These are phyloP conservation scores for Termitomyces sp. DNA, from an alignment of 768 basidiomycete species.

Conservation along the genomic window DNA sequence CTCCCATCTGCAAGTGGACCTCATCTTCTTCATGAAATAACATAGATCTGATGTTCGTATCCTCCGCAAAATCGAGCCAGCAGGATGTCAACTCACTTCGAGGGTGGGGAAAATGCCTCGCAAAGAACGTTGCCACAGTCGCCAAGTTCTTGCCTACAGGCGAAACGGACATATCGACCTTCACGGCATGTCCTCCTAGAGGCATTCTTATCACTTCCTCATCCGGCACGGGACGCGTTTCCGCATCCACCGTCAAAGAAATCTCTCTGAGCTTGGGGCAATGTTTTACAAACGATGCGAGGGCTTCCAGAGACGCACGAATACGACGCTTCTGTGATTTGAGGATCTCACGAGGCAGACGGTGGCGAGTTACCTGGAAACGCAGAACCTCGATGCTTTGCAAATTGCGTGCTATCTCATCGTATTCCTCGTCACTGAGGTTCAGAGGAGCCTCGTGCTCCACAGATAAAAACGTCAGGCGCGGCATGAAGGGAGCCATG, in stretches of 20 bases:
- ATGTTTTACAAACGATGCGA: slow-evolving; percentile 1
- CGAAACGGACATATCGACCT: slow-evolving; percentile 2
- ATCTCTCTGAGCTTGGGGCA: slow-evolving; percentile 5
- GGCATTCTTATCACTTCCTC: background rate
- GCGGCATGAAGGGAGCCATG: background rate
- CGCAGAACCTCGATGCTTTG: background rate
- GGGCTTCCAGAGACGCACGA: slow-evolving; percentile 1
- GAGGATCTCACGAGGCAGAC: background rate
- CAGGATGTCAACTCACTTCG: background rate
- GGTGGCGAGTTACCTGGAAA: background rate
- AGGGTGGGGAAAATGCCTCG: background rate
- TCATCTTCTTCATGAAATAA: background rate
- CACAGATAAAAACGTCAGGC: background rate
- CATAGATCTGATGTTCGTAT: too few relatives aligned
- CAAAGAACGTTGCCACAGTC: background rate
- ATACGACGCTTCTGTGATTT: background rate
- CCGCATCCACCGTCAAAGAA: background rate
- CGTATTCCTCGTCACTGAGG: slow-evolving; percentile 1
- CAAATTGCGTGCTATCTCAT: background rate
- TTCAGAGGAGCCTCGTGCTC: background rate
- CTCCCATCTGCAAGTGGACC: background rate
- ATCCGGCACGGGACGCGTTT: background rate
- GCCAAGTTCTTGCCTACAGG: background rate
- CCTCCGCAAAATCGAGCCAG: background rate
- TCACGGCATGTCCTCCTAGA: background rate